Conservation (phyloP, 805 yeast genomes). For the Lachancea cidri region DNA sequence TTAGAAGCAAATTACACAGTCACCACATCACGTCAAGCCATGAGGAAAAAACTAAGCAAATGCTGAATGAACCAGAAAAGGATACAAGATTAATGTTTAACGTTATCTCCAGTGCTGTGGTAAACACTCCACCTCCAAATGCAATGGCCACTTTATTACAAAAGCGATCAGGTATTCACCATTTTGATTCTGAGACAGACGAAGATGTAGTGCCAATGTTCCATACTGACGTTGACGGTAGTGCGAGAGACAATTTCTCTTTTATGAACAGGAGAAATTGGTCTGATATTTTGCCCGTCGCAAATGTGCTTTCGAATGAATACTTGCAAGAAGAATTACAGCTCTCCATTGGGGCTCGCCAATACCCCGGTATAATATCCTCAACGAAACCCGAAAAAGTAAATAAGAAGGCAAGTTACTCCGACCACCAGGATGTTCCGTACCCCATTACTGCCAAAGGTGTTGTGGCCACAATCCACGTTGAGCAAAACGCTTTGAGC, state of each 20-base stretch:
- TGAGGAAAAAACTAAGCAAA: conserved; percentile 36
- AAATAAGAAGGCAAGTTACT: conserved; percentile 8
- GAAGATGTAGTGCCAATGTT: conserved; percentile 83
- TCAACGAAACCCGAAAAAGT: conserved; percentile 25
- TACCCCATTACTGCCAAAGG: conserved; percentile 56
- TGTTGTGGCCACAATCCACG: conserved; percentile 64
- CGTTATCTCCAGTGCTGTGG: conserved; percentile 83
- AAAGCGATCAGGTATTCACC: conserved; percentile 64
- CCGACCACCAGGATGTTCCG: conserved; percentile 28
- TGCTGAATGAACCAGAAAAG: conserved; percentile 47
- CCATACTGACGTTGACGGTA: conserved; percentile 47
- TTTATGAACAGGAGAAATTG: conserved; percentile 68
- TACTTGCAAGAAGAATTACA: conserved; percentile 13
- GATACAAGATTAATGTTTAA: conserved; percentile 79
- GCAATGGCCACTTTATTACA: conserved; percentile 73
- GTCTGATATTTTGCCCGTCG: conserved; percentile 58
- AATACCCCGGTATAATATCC: conserved; percentile 34
- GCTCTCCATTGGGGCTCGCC: conserved; percentile 14
- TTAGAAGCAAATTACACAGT: conserved; percentile 50
- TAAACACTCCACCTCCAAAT: conserved; percentile 89
- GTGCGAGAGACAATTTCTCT: conserved; percentile 40
- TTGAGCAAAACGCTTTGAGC: conserved; percentile 56
- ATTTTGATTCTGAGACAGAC: conserved; percentile 55
- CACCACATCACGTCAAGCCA: conserved; percentile 36
- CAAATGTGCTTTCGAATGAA: conserved; percentile 31